Evolutionary conservation across 1,284 basidiomycete species (phyloP).

Genomic region (Malassezia japonica): DNA sequence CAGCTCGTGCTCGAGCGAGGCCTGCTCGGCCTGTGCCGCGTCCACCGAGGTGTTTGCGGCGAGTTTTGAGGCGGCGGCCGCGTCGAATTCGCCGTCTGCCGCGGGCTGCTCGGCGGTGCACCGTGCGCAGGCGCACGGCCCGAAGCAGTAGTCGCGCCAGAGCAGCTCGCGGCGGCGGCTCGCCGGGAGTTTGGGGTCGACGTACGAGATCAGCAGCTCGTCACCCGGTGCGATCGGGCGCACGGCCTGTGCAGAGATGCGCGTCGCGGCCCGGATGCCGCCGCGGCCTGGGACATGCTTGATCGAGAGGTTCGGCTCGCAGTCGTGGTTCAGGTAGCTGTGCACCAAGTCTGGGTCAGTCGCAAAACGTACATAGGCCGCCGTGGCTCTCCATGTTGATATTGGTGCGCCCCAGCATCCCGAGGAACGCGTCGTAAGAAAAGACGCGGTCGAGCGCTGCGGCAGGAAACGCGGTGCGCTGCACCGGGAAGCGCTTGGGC

Average conservation of each 20-base stretch:
- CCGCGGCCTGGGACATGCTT: conserved; percentile 58
- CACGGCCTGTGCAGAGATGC: conserved; percentile 63
- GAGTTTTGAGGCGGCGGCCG: background rate
- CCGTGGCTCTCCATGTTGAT: conserved; percentile 79
- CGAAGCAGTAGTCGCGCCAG: conserved; percentile 48
- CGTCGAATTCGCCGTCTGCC: conserved; percentile 21
- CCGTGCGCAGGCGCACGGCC: conserved; percentile 58
- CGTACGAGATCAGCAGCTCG: conserved; percentile 65
- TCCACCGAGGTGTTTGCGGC: conserved; percentile 6
- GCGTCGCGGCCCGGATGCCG: conserved; percentile 54
- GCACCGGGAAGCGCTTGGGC: conserved; percentile 57
- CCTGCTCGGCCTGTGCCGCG: background rate
- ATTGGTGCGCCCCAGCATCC: conserved; percentile 67
- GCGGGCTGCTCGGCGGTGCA: conserved; percentile 47
- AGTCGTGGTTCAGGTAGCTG: conserved; percentile 76
- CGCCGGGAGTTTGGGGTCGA: conserved; percentile 58
- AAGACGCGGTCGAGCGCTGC: conserved; percentile 60
- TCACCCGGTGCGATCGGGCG: conserved; percentile 61
- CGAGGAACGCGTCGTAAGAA: conserved; percentile 59
- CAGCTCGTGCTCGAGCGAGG: conserved; percentile 30
- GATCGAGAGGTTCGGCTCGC: conserved; percentile 65
- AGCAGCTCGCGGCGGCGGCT: conserved; percentile 57
- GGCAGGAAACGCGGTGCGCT: conserved; percentile 49
- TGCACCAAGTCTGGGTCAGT: conserved; percentile 58
- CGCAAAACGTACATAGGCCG: conserved; percentile 55